Evolutionary conservation across 768 basidiomycete genomes (phyloP).

Genomic region (Saitozyma sp.): DNA sequence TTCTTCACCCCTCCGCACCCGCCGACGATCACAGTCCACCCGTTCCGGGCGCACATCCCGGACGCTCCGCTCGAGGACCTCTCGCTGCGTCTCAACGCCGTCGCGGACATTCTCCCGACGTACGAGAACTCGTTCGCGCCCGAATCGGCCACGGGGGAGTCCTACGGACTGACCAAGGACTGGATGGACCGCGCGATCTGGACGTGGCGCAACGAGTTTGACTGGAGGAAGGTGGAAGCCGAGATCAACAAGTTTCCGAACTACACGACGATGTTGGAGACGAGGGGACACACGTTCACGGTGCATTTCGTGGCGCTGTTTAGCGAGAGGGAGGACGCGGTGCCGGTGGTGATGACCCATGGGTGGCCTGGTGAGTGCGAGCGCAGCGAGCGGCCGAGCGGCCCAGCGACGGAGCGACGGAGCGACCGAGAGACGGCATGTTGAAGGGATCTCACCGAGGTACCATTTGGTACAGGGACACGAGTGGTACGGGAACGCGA

Average conservation of each 20-base stretch:
- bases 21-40: constrained; percentile 25
- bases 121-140: constrained; percentile 32
- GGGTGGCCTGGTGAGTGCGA: constrained; percentile 36
- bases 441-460: too few species aligned
- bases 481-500: too few species aligned
- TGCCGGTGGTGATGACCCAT: constrained; percentile 32
- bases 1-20: constrained; percentile 18
- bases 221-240: constrained; percentile 34
- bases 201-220: constrained; percentile 27
- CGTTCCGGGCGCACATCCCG: constrained; percentile 29
- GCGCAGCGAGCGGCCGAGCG: neutral
- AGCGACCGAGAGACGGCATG: too few species aligned
- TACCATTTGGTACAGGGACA: too few species aligned
- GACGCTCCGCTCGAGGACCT: constrained; percentile 34
- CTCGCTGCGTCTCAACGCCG: constrained; percentile 16
- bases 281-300: constrained; percentile 17
- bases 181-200: constrained; percentile 31
- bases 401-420: neutral
- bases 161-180: constrained; percentile 27
- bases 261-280: constrained; percentile 15
- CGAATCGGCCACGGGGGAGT: constrained; percentile 11
- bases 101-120: constrained; percentile 22
- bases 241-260: constrained; percentile 34
- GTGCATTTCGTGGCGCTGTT: constrained; percentile 35
- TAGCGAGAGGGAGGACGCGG: constrained; percentile 25